A percentile compares a stretch with the other conserved stretches of the same genome.
phyloP scores from a whole-genome alignment of 2,329 filamentous ascomycete species.

The Dryadomyces sulphureus region DNA sequence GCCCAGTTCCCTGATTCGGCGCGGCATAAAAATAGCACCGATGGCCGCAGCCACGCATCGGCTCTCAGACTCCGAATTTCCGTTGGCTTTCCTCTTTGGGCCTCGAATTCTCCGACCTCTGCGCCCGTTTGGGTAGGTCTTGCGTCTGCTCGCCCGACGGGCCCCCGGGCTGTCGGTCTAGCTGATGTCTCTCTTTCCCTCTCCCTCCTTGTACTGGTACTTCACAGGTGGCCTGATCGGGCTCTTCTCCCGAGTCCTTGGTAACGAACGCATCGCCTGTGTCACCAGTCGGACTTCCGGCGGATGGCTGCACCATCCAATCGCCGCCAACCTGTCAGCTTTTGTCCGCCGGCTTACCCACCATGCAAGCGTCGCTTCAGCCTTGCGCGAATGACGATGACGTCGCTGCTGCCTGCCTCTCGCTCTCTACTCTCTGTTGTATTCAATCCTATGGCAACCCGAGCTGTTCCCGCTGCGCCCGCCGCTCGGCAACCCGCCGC shows the following conservation, averaged over 20 bases:
- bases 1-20: neutral
- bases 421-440: no score
- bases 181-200: no score
- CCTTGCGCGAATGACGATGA: no score
- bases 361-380: no score
- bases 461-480: conserved; percentile 38
- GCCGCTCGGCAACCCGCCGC: conserved; percentile 64
- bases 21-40: neutral
- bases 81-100: neutral
- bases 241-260: neutral
- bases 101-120: neutral
- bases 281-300: neutral
- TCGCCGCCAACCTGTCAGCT: no score
- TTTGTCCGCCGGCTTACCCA: no score
- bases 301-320: no score
- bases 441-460: no score
- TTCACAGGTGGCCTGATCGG: neutral
- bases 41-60: neutral
- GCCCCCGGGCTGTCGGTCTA: neutral
- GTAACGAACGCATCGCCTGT: neutral
- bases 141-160: neutral
- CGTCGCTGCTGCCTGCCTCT: no score
- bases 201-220: no score
- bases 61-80: neutral
- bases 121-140: neutral